phyloP scores from a whole-genome alignment of 2,329 filamentous ascomycete species.

The Diplodia intermedia region DNA sequence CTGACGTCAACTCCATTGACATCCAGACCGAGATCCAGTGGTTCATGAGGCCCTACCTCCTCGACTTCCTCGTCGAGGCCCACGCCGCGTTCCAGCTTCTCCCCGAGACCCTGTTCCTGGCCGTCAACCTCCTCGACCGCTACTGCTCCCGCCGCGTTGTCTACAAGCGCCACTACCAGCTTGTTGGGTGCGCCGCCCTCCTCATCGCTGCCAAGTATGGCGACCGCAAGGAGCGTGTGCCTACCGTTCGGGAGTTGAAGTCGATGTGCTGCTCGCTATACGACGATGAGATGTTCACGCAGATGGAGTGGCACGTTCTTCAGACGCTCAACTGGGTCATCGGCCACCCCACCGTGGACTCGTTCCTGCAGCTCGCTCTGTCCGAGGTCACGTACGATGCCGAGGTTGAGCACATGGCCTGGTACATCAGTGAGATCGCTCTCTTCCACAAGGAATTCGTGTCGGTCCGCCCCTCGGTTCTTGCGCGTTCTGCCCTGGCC shows the following conservation, averaged over 20 bases:
- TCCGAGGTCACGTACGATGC: constrained; percentile 76
- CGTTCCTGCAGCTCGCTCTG: constrained; percentile 87
- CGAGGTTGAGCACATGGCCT: constrained; percentile 92
- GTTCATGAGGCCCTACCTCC: constrained; percentile 98
- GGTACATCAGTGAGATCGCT: constrained; percentile 93
- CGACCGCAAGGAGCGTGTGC: constrained; percentile 98
- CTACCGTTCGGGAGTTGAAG: constrained; percentile 94
- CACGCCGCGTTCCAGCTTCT: constrained; percentile 93
- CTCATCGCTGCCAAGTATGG: constrained; percentile 98
- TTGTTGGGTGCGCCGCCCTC: constrained; percentile 94
- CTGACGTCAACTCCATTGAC: constrained; percentile 96
- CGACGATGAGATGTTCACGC: constrained; percentile 99
- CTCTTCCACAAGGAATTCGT: constrained; percentile 98
- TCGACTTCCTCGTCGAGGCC: constrained; percentile 97
- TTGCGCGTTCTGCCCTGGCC: constrained; percentile 86
- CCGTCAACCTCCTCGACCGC: constrained; percentile 93
- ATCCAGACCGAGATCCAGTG: constrained; percentile 99
- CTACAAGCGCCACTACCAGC: constrained; percentile 98
- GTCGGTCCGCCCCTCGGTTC: constrained; percentile 85
- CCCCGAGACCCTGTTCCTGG: constrained; percentile 93
- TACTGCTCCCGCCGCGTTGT: constrained; percentile 98
- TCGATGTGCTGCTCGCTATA: constrained; percentile 99
- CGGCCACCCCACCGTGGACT: constrained; percentile 94
- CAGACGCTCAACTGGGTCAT: constrained; percentile 97
- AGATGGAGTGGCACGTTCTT: constrained; percentile 99